phyloP scores from a whole-genome alignment of 441 rosid species.

The Adansonia gregorii region DNA sequence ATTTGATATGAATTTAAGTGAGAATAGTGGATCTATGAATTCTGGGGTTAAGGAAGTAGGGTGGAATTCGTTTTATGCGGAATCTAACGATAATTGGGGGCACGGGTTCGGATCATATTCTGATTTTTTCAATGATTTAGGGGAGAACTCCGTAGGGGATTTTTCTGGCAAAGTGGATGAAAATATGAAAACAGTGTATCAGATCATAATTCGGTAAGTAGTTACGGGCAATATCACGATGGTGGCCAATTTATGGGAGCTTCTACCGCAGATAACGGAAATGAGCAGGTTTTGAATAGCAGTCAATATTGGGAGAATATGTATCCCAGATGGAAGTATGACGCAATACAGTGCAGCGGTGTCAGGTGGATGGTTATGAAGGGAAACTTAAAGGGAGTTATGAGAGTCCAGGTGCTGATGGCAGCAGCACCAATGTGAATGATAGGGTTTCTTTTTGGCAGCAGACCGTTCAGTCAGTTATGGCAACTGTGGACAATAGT shows the following conservation, averaged over 20 bases:
- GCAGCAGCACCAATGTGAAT: conserved; percentile 31
- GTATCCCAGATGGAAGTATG: conserved; percentile 97
- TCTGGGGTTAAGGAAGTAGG: background rate
- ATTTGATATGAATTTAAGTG: background rate
- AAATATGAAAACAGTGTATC: conserved; percentile 31
- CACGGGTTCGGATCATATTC: conserved; percentile 49
- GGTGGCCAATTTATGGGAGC: conserved; percentile 44
- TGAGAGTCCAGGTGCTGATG: conserved; percentile 36
- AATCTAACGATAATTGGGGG: too few relatives aligned
- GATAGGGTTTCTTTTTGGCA: conserved; percentile 57
- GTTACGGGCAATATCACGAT: conserved; percentile 33
- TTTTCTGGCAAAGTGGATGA: conserved; percentile 34
- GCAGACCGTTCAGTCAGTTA: conserved; percentile 58
- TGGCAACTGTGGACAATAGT: conserved; percentile 42
- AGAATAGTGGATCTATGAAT: conserved; percentile 30
- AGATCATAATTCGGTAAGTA: conserved; percentile 39
- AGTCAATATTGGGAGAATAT: conserved; percentile 74
- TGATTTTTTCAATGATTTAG: conserved; percentile 74
- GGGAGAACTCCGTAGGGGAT: conserved; percentile 41
- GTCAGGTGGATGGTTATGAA: conserved; percentile 61
- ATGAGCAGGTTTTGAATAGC: conserved; percentile 55
- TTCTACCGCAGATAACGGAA: conserved; percentile 38
- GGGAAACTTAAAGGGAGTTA: conserved; percentile 33
- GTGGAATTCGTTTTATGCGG: too few relatives aligned
- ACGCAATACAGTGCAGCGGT: conserved; percentile 81